These are phyloP conservation scores for Thuidium tamariscinum DNA, from an alignment of 225 moss, liverwort and hornwort genomes.

Conservation along the genomic window DNA sequence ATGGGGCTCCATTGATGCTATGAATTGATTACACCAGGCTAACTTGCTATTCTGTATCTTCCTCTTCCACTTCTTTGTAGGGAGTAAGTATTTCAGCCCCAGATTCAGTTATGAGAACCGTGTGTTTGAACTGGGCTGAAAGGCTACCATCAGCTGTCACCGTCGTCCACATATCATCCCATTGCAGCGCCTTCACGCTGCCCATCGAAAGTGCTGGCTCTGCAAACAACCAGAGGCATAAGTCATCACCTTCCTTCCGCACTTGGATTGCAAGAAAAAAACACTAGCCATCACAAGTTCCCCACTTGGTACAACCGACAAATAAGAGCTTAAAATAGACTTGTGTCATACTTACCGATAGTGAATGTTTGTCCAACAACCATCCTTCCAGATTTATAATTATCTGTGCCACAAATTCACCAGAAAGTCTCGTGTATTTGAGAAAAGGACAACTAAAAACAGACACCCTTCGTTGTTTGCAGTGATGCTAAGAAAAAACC, in stretches of 20 bases:
- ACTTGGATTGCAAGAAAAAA: background rate
- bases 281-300: background rate
- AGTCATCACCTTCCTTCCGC: background rate
- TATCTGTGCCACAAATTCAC: slow-evolving; percentile 40
- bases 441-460: background rate
- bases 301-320: background rate
- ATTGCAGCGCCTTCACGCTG: slow-evolving; percentile 59
- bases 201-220: slow-evolving; percentile 79
- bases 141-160: slow-evolving; percentile 83
- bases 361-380: slow-evolving; percentile 80
- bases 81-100: slow-evolving; percentile 68
- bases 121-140: slow-evolving; percentile 80
- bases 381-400: slow-evolving; percentile 71
- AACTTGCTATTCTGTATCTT: slow-evolving; percentile 10
- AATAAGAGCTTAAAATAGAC: background rate
- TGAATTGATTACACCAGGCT: background rate
- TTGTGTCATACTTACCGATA: slow-evolving; percentile 39
- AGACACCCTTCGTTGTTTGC: background rate
- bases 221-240: slow-evolving; percentile 14
- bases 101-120: slow-evolving; percentile 62
- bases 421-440: background rate
- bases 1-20: background rate
- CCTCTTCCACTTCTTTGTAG: background rate
- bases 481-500: background rate
- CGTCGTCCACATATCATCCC: slow-evolving; percentile 84